Evolutionary conservation across 2,329 filamentous ascomycete genomes (phyloP), one percentile per base, ranked within the genome.

Genomic region (Venturiaceae sp.): DNA sequence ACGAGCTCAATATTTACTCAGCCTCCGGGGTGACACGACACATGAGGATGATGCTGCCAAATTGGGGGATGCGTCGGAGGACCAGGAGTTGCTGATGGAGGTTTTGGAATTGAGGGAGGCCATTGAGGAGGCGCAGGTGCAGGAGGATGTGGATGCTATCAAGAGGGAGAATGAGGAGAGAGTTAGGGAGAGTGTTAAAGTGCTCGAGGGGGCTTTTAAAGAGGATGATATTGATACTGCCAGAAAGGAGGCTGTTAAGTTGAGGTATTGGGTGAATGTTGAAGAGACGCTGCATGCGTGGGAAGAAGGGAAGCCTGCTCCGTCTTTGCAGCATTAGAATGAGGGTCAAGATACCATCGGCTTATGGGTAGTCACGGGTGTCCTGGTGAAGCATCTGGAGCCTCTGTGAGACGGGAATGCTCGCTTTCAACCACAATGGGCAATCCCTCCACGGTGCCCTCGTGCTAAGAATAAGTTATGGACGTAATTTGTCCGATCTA

Each of bases 181-280:
- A 63, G 84, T 96, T 55, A 66, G 67, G 19, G 76, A 73, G 62
- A 87, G 86, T 66, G 86, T 92, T 67, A 72, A 72, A 54, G 70
- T 73, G 1, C 67, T 97, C 26, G 87, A 81, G 52, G 66, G 70
- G 58, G 83, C 84, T 0, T 92, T 97, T 68, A 77, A 75, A 62
- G 66, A 71, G 8, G 87, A 86, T 53, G 83, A 92, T 68, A 68
- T 88, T 39, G 79, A 84, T 41, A 73, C 62, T 8, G 92, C 91
- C 16, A 84, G 81, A 73, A 72, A 69, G 61, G 90, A 95, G 79
- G 85, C 86, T 50, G 84, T 96, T 1, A 79, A 82, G 70, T 73
- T 96, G 75, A 79, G 90, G 70, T 97, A 96, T 76, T 96, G 92
- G 92, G 81, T 87, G 58, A 96, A 92, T 72, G 86, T 97, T 61